A percentile compares a stretch with the other conserved stretches of the same genome.
Conservation (phyloP, 2,329 filamentous ascomycete species). For the Verticillium klebahnii region DNA sequence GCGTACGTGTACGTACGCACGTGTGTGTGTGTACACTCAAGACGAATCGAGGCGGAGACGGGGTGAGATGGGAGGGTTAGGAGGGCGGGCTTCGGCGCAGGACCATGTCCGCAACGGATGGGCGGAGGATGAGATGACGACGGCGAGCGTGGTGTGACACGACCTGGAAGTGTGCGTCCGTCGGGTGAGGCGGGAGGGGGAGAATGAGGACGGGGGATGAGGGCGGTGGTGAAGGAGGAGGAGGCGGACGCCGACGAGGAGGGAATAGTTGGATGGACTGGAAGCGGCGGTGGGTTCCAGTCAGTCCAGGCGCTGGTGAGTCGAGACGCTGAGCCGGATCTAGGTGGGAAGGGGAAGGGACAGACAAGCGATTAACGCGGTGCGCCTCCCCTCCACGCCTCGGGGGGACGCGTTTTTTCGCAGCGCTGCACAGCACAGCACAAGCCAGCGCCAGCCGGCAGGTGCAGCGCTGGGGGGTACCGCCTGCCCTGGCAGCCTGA, state of each 20-base stretch:
- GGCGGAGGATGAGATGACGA: constrained; percentile 13
- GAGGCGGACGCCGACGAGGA: constrained; percentile 7
- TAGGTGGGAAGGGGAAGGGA: background rate
- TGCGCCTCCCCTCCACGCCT: background rate
- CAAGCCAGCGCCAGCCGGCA: background rate
- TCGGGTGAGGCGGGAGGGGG: background rate
- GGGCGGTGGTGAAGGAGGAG: background rate
- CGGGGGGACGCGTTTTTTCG: background rate
- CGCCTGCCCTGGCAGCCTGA: background rate
- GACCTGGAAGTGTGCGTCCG: background rate
- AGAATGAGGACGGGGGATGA: constrained; percentile 2
- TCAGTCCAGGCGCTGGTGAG: background rate
- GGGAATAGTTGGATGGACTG: background rate
- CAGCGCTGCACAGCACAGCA: background rate
- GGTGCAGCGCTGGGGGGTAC: background rate
- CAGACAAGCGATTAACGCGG: background rate
- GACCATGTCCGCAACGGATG: background rate
- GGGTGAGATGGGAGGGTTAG: constrained; percentile 1
- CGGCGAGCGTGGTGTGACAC: constrained; percentile 5
- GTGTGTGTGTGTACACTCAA: background rate
- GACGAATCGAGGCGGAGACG: background rate
- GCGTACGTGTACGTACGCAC: background rate
- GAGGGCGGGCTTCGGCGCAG: background rate
- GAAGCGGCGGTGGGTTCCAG: background rate
- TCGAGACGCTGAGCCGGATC: constrained; percentile 2